Conservation (phyloP, 164 flowering plant genomes). For the Macadamia tetraphylla region DNA sequence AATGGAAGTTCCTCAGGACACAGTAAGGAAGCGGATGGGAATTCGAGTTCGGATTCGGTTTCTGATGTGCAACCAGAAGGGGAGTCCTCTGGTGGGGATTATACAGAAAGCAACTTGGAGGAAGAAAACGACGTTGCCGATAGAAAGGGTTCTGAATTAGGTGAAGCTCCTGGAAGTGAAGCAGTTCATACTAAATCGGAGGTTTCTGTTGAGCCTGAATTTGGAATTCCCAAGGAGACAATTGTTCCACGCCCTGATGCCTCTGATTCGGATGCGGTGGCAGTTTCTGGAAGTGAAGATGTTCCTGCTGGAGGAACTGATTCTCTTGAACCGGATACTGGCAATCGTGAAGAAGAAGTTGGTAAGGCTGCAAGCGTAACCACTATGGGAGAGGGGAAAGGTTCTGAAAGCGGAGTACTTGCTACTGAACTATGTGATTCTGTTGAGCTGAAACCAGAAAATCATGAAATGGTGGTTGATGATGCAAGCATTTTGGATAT, state of each 20-base stretch:
- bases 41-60: slow-evolving; percentile 50
- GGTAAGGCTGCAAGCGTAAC: slow-evolving; percentile 4
- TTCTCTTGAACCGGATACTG: slow-evolving; percentile 6
- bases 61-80: slow-evolving; percentile 33
- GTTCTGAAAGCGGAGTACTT: background rate
- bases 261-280: too few species aligned
- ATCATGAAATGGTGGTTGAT: slow-evolving; percentile 13
- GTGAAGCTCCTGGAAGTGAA: slow-evolving; percentile 17
- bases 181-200: slow-evolving; percentile 3
- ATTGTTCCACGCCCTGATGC: too few species aligned
- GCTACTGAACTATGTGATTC: slow-evolving; percentile 11
- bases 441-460: slow-evolving; percentile 15
- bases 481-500: slow-evolving; percentile 7
- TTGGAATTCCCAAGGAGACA: slow-evolving; percentile 4
- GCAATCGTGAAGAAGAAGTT: slow-evolving; percentile 4
- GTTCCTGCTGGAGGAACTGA: slow-evolving; percentile 9
- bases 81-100: slow-evolving; percentile 34
- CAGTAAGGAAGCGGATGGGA: slow-evolving; percentile 40
- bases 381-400: slow-evolving; percentile 2
- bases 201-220: slow-evolving; percentile 13
- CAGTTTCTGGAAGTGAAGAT: slow-evolving; percentile 12
- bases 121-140: slow-evolving; percentile 34
- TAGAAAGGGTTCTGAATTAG: slow-evolving; percentile 11
- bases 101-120: slow-evolving; percentile 48
- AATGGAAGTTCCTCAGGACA: slow-evolving; percentile 32